Conservation (phyloP, 2,329 filamentous ascomycete species). For the Epicoccum sorghinum region DNA sequence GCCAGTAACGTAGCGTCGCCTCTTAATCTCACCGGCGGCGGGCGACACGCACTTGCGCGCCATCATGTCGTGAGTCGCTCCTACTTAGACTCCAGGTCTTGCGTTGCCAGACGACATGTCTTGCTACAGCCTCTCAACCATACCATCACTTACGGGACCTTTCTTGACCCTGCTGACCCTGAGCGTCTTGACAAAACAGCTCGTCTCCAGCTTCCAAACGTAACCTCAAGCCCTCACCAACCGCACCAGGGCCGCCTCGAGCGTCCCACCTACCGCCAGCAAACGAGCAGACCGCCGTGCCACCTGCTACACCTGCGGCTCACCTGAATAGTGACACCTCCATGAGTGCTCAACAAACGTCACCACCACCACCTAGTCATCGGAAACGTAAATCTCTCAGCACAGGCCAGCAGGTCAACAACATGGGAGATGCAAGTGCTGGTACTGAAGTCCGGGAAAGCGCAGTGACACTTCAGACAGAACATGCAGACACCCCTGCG, state of each 20-base stretch:
- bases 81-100: slow-evolving; percentile 15
- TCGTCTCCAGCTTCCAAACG: slow-evolving; percentile 52
- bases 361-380: neutral
- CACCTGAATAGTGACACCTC: slow-evolving; percentile 27
- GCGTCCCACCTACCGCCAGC: slow-evolving; percentile 27
- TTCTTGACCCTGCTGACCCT: slow-evolving; percentile 38
- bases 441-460: slow-evolving; percentile 24
- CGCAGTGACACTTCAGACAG: slow-evolving; percentile 32
- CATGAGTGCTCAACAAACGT: slow-evolving; percentile 27
- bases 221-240: slow-evolving; percentile 51
- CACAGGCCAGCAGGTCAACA: slow-evolving; percentile 30
- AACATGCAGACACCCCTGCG: slow-evolving; percentile 29
- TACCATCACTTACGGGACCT: slow-evolving; percentile 6
- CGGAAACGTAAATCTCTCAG: slow-evolving; percentile 45
- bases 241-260: slow-evolving; percentile 39
- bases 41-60: slow-evolving; percentile 29
- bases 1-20: slow-evolving; percentile 39
- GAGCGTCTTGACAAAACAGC: slow-evolving; percentile 39
- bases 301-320: slow-evolving; percentile 37
- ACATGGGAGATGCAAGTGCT: slow-evolving; percentile 29
- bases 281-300: slow-evolving; percentile 34
- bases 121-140: slow-evolving; percentile 5
- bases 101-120: neutral
- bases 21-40: slow-evolving; percentile 28
- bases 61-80: slow-evolving; percentile 49